phyloP scores from a whole-genome alignment of 192 early-diverging fungal species.

The Coemansia sp. region DNA sequence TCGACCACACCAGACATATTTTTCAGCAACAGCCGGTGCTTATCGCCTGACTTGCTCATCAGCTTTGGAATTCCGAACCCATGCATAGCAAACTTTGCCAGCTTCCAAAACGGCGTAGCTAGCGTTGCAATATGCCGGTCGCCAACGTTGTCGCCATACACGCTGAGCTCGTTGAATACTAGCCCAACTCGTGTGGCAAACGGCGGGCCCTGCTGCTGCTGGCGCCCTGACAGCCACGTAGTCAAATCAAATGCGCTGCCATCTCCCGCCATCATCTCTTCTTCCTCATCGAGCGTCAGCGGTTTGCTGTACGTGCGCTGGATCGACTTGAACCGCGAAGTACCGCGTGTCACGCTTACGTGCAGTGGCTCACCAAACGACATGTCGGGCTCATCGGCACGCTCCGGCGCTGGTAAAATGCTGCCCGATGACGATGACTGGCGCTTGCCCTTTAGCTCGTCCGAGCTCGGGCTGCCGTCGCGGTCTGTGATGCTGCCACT shows the following conservation, averaged over 20 bases:
- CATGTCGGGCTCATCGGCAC: slow-evolving; percentile 4
- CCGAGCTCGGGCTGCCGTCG: neutral
- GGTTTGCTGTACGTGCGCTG: slow-evolving; percentile 27
- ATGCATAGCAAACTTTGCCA: slow-evolving; percentile 15
- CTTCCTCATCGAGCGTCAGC: slow-evolving; percentile 15
- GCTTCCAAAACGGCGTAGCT: slow-evolving; percentile 39
- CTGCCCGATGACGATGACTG: neutral
- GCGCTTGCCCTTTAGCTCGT: neutral
- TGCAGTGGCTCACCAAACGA: slow-evolving; percentile 50
- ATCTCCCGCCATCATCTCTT: slow-evolving; percentile 10
- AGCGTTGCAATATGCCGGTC: slow-evolving; percentile 45
- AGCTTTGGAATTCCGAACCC: slow-evolving; percentile 28
- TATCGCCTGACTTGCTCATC: slow-evolving; percentile 15
- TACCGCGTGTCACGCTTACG: slow-evolving; percentile 35
- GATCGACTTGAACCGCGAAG: slow-evolving; percentile 33
- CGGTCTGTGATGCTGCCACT: neutral
- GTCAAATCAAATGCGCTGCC: slow-evolving; percentile 15
- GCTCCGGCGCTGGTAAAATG: neutral
- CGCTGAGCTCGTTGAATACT: slow-evolving; percentile 31
- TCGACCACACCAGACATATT: slow-evolving; percentile 64
- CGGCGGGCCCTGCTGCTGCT: slow-evolving; percentile 24
- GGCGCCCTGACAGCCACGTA: slow-evolving; percentile 19
- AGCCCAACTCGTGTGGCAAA: slow-evolving; percentile 49
- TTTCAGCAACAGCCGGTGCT: slow-evolving; percentile 51
- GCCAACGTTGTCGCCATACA: slow-evolving; percentile 37